Conservation (phyloP, 495 filamentous ascomycete genomes). For the Podospora pseudoanserina region DNA sequence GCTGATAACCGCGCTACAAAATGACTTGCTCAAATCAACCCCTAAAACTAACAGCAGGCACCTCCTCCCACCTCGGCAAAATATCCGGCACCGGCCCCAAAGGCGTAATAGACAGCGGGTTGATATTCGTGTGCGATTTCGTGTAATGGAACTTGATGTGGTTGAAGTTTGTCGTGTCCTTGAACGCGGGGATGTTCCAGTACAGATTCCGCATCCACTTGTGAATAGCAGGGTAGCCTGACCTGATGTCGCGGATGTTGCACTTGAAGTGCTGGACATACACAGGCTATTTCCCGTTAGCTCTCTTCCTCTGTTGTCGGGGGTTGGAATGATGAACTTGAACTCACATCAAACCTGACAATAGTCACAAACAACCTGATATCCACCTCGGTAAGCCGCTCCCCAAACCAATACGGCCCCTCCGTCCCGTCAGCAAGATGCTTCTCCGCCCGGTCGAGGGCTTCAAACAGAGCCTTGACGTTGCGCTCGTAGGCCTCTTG, state of each 20-base stretch:
- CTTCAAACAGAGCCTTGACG: constrained; percentile 57
- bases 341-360: constrained; percentile 62
- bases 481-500: constrained; percentile 63
- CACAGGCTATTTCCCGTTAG: constrained; percentile 40
- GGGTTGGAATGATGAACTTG: too few relatives aligned
- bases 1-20: too few relatives aligned
- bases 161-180: constrained; percentile 64
- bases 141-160: constrained; percentile 58
- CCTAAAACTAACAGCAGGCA: constrained; percentile 28
- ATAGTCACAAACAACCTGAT: constrained; percentile 61
- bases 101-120: constrained; percentile 61
- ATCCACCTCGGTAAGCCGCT: constrained; percentile 65
- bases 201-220: constrained; percentile 68
- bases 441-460: constrained; percentile 59
- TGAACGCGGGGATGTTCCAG: constrained; percentile 67
- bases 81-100: constrained; percentile 64
- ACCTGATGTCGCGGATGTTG: constrained; percentile 66
- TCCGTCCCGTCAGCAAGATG: constrained; percentile 45
- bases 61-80: constrained; percentile 42
- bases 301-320: background rate
- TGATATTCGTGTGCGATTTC: constrained; percentile 54
- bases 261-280: constrained; percentile 68
- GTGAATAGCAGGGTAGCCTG: constrained; percentile 66
- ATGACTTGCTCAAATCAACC: background rate
- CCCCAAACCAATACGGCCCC: constrained; percentile 61